Evolutionary conservation across 208 protist species (phyloP).

Genomic region (Wallacemonas sp.): DNA sequence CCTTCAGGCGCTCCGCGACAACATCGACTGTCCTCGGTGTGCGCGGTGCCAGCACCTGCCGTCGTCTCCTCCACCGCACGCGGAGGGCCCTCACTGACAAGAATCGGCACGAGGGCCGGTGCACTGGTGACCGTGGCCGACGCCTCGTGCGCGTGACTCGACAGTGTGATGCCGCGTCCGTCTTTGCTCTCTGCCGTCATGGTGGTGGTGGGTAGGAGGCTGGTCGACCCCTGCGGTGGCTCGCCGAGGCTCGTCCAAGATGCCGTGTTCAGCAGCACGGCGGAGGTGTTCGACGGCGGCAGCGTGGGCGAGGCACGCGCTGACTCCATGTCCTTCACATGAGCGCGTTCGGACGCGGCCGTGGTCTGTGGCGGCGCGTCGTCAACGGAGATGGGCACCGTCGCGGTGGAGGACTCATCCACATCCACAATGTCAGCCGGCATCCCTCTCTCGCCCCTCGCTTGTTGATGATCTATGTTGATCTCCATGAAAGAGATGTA

Average conservation of each 20-base stretch:
- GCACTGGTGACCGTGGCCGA: too few relatives aligned
- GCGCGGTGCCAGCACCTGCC: too few relatives aligned
- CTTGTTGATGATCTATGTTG: background rate
- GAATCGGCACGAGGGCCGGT: background rate
- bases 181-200: too few relatives aligned
- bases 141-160: too few relatives aligned
- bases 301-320: background rate
- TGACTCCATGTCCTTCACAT: background rate
- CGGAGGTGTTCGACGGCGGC: background rate
- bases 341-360: background rate
- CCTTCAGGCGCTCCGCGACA: background rate
- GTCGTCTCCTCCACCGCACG: too few relatives aligned
- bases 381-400: background rate
- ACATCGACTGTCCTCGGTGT: too few relatives aligned
- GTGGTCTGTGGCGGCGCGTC: background rate
- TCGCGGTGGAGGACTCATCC: constrained; percentile 9
- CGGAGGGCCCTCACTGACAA: background rate
- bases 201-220: too few relatives aligned
- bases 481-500: background rate
- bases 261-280: background rate
- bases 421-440: background rate
- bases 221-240: too few relatives aligned
- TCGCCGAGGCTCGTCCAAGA: background rate
- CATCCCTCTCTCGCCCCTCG: background rate
- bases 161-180: too few relatives aligned